Evolutionary conservation across 257 asterid species (phyloP), one percentile per base, ranked within the genome.

Genomic region (Plantago major): DNA sequence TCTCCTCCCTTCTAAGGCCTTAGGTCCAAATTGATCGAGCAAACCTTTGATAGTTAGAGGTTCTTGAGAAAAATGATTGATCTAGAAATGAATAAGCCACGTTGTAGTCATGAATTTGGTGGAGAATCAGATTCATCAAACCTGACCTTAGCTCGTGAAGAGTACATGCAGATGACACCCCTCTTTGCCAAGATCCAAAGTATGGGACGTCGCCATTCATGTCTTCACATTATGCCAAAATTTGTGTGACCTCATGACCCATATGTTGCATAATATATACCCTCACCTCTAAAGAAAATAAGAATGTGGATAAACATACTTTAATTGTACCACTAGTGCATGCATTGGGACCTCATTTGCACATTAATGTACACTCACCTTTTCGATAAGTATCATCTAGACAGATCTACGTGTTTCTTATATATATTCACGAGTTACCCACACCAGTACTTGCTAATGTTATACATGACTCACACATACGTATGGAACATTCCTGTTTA

Each of bases 301-400:
- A 9, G 43, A 55, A 10, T 37, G 15, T 40, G 50, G 63, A 58
- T 42, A 58, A 22, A 22, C 26, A 22, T 22, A 58, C 63, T 17
- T 58, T 48, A 46, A 0, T 9, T 9, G 16, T 46, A 47, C 40
- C 40, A 19, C 49, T 60, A 42, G 64, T 62, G 66, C 52, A 22
- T 62, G 66, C 52, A 22, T 42, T 58, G 73, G 82, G 79, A 70
- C 75, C 73, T 69, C 70, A 15, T 58, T 4, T 42, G 42, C 64
- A 68, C 63, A 63, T 49, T 42, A 54, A 68, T 45, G 33, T 57
- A 55, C 53, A 56, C 52, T 46, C 59, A 28, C 49, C 37, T 28
- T 71, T 54, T n/a, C n/a, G 26, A 22, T 2, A 22, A 22, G 26
- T 22, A 2, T 22, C 1, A 22, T 22, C 26, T 22, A 22, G 26